phyloP scores from a whole-genome alignment of 208 protist genomes.

The Crithidia fasciculata region DNA sequence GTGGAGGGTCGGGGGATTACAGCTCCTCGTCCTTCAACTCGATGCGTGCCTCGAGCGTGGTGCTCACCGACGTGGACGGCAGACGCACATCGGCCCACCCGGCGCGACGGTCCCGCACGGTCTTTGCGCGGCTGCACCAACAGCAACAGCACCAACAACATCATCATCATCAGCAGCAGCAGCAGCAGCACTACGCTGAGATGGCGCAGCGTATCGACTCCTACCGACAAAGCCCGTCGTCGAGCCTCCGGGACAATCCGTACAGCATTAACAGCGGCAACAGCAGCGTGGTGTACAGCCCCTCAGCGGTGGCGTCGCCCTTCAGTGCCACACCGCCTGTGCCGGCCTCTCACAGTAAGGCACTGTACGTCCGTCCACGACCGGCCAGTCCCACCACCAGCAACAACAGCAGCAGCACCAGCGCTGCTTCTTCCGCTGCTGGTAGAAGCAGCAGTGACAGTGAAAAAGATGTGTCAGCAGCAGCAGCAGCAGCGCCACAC shows the following conservation, averaged over 20 bases:
- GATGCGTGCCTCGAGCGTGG: background rate
- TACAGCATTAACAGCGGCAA: background rate
- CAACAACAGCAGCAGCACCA: background rate
- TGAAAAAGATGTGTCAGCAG: no score
- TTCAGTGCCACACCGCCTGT: slow-evolving; percentile 6
- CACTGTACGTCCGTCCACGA: slow-evolving; percentile 26
- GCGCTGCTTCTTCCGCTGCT: no score
- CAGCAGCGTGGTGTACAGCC: background rate
- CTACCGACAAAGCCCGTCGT: no score
- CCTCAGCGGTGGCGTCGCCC: background rate
- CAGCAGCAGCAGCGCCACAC: background rate
- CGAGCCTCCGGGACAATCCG: no score
- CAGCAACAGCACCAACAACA: no score
- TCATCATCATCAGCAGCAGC: background rate
- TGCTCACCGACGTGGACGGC: background rate
- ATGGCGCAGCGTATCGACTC: no score
- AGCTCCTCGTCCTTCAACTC: background rate
- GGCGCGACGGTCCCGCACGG: slow-evolving; percentile 9
- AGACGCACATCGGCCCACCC: slow-evolving; percentile 6
- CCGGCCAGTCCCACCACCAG: slow-evolving; percentile 8
- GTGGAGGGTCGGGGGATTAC: background rate
- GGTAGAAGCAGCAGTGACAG: no score
- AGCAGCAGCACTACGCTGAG: background rate
- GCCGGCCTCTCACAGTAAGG: slow-evolving; percentile 15
- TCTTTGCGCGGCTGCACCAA: background rate